Base-by-base conservation (phyloP, 176 grass and related monocot species). In the Oryza brachyantha region DNA sequence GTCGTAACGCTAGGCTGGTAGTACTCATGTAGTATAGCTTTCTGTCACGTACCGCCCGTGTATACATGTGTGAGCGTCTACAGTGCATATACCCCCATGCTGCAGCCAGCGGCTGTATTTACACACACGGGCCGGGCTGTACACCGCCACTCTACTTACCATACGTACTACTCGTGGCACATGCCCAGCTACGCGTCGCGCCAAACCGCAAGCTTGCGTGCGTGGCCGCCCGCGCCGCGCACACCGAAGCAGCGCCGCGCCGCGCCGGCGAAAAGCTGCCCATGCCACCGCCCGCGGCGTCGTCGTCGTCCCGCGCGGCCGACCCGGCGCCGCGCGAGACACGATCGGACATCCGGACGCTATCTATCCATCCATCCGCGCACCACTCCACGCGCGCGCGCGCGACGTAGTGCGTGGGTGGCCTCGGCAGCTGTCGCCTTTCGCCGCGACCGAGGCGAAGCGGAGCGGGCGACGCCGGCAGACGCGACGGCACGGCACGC, bases 341-440 rank as follows among this genome's bases (percentile, higher is more conserved):
- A n/a, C n/a, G n/a, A n/a, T n/a, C n/a, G n/a, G n/a, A n/a, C n/a
- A n/a, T n/a, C n/a, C n/a, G n/a, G n/a, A n/a, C n/a, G n/a, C n/a
- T n/a, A n/a, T n/a, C n/a, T n/a, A n/a, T n/a, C 50, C 28, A 29
- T 32, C 1, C 4, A 32, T 32, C 31, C 4, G 31, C 31, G 31
- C 31, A n/a, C 29, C 8, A 43, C 13, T 14, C 45, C 17, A 21
- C 46, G 46, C 16, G 46, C 46, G 46, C 3, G 3, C 43, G 43
- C 43, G 17, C 48, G 48, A 1, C 5, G 41, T 13, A 7, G 50
- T 54, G 1, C 50, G 50, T 54, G 52, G 52, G 21, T 10, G 7
- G 52, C 52, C 21, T n/a, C 52, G 52, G 52, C 52, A n/a, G 21
- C 52, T 57, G 52, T 57, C 24, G 54, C 63, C 64, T 86, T 86